Percentiles rank a stretch among this genome's conserved stretches.
Evolutionary conservation across 2,329 filamentous ascomycete genomes (phyloP).

Genomic region (Colletotrichum nymphaeae): DNA sequence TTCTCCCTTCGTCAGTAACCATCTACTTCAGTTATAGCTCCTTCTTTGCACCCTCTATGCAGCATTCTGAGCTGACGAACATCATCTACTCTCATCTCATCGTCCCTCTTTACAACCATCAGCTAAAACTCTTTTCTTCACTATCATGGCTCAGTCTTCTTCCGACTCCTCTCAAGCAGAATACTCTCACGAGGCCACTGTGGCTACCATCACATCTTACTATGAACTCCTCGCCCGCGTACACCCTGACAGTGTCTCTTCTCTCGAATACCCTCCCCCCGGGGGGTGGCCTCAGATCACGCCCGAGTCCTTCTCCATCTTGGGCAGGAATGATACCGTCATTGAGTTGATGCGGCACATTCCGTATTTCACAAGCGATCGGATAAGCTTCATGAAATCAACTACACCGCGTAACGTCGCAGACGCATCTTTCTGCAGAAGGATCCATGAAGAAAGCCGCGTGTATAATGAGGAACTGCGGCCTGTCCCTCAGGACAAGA

Average conservation of each 20-base stretch:
- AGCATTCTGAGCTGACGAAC: background rate
- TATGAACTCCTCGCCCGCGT: background rate
- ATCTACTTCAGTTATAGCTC: background rate
- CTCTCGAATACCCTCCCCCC: background rate
- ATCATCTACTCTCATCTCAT: background rate
- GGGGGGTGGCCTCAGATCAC: constrained; percentile 34
- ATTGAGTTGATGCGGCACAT: constrained; percentile 35
- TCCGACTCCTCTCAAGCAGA: background rate
- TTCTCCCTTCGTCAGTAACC: background rate
- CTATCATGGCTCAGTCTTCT: background rate
- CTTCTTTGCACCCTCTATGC: background rate
- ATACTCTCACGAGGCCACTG: background rate
- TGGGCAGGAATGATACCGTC: constrained; percentile 21
- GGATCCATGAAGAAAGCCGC: background rate
- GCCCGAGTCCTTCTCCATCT: constrained; percentile 18
- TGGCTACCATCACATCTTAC: background rate
- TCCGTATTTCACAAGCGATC: constrained; percentile 21
- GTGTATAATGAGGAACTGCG: background rate
- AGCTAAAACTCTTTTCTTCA: background rate
- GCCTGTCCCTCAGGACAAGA: background rate
- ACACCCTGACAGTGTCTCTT: background rate
- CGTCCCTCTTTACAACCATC: background rate
- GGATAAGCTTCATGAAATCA: background rate
- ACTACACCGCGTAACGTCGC: background rate
- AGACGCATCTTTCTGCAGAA: background rate